Conservation (phyloP, 169 alveolate species). For the Eimeria tenella region DNA sequence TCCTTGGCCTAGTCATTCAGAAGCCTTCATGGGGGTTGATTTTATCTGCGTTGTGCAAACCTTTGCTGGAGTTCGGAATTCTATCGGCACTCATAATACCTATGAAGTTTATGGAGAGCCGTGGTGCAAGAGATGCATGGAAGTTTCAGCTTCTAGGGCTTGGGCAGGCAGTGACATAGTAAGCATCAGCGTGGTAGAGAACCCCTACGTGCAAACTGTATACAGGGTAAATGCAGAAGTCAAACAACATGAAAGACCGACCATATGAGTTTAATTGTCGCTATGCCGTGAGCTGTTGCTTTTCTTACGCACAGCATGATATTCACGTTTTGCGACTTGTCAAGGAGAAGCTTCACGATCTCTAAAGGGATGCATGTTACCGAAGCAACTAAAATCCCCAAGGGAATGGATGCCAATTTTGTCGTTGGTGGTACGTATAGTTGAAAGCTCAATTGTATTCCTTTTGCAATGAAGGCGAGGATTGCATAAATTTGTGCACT, state of each 20-base stretch:
- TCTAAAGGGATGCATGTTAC: constrained; percentile 10
- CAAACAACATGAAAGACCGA: no score
- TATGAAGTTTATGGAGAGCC: constrained; percentile 62
- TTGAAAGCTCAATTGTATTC: not conserved
- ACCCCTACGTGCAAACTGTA: not conserved
- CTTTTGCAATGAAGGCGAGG: not conserved
- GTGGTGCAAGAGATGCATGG: constrained; percentile 62
- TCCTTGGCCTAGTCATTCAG: constrained; percentile 13
- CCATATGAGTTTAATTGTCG: not conserved
- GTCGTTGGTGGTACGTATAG: constrained; percentile 27
- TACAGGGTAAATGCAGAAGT: not conserved
- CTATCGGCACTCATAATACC: constrained; percentile 52
- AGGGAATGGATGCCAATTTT: constrained; percentile 20
- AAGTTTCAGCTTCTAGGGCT: constrained; percentile 48
- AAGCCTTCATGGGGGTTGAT: constrained; percentile 28
- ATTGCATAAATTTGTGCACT: not conserved
- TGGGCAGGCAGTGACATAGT: constrained; percentile 69
- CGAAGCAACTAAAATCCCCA: constrained; percentile 30
- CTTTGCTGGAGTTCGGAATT: constrained; percentile 19
- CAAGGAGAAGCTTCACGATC: constrained; percentile 18
- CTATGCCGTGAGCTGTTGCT: not conserved
- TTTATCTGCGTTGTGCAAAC: constrained; percentile 12
- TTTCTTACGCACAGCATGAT: constrained; percentile 41
- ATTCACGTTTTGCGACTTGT: constrained; percentile 38
- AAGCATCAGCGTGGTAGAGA: not conserved